Conservation (phyloP, 306 rosid genomes). For the Bauhinia variegata region DNA sequence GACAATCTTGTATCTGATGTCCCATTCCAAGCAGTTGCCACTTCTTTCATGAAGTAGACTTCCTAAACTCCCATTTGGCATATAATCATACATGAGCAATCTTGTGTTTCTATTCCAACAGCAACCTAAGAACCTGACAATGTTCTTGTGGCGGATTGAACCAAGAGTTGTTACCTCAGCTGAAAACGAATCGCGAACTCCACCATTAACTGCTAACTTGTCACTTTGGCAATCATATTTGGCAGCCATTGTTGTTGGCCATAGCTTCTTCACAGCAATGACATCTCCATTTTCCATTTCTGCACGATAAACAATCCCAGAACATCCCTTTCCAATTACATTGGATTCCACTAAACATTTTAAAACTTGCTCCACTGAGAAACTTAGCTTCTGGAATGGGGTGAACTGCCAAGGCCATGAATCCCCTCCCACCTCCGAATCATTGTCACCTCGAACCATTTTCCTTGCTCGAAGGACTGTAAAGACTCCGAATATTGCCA, state of each 20-base stretch:
- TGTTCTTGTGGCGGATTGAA: constrained; percentile 87
- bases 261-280: constrained; percentile 85
- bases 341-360: constrained; percentile 75
- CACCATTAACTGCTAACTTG: constrained; percentile 52
- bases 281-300: constrained; percentile 68
- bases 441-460: constrained; percentile 55
- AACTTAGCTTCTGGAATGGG: constrained; percentile 84
- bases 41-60: constrained; percentile 69
- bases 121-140: constrained; percentile 87
- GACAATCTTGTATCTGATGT: constrained; percentile 64
- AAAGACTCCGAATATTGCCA: constrained; percentile 61
- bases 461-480: constrained; percentile 57
- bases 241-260: constrained; percentile 65
- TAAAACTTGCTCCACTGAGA: constrained; percentile 70
- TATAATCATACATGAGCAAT: constrained; percentile 83
- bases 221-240: constrained; percentile 47
- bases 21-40: constrained; percentile 80
- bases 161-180: constrained; percentile 89
- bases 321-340: constrained; percentile 87
- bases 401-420: constrained; percentile 83
- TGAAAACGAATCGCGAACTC: constrained; percentile 78
- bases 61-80: constrained; percentile 92
- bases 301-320: constrained; percentile 78
- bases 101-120: constrained; percentile 75
- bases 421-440: constrained; percentile 71